Evolutionary conservation across 1,139 yeast species (phyloP), one percentile per base, ranked within the genome.

Genomic region (Yamadazyma diospyri): DNA sequence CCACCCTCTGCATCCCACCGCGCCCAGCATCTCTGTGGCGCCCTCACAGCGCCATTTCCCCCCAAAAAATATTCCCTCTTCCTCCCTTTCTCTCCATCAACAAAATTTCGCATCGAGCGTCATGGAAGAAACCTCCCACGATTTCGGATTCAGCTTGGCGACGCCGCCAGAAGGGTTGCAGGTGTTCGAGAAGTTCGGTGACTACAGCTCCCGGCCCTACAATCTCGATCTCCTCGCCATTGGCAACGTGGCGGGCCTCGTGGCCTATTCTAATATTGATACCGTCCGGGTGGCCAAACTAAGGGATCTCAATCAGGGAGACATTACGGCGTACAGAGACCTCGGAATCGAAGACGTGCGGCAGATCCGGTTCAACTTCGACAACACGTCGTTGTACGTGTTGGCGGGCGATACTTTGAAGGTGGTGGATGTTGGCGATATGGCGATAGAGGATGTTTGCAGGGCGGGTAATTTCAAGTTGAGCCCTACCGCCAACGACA

Each of bases 101-200:
- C 16, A 19, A 27, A 28, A n/a, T 11, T 29, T 29, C 28, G 23
- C 28, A 25, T 25, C 26, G 22, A 18, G 11, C 22, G 13, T n/a
- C 11, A 32, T 30, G 20, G 68, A 63, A 46, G 34, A 45, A 12
- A 42, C 53, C 7, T 55, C 72, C 2, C 72, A 68, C 43, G 63
- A 59, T 43, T 53, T 64, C 34, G 72, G 72, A 18, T 68, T 64
- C 52, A 56, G 57, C 34, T 46, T 60, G 13, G 46, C 52, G 27
- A 48, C 55, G 3, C 43, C 39, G 4, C 53, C 48, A 12, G 51
- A 49, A 12, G 72, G 70, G 2, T 31, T 57, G 12, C 37, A 40
- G 9, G 39, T 64, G 4, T 62, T 66, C 32, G 53, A 45, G 5
- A 14, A 27, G 2, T 48, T 56, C 4, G 37, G 67, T 9, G 64